Percentiles rank a stretch among this genome's conserved stretches.
phyloP scores from a whole-genome alignment of 192 early-diverging fungal genomes.

The Umbelopsis vinacea region DNA sequence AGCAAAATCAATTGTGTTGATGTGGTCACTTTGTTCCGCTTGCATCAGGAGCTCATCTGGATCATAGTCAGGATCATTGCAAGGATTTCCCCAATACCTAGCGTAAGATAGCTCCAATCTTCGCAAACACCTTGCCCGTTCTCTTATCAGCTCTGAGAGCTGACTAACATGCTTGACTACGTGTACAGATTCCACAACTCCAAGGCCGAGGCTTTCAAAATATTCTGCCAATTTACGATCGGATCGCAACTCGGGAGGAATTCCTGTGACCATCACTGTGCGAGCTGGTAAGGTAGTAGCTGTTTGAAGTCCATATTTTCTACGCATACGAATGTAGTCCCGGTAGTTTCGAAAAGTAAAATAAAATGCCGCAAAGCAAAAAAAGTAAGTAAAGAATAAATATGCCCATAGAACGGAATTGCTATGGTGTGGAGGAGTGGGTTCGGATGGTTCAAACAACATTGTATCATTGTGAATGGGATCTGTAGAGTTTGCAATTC shows the following conservation, averaged over 20 bases:
- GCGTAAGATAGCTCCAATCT: slow-evolving; percentile 61
- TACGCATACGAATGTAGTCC: slow-evolving; percentile 52
- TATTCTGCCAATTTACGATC: slow-evolving; percentile 64
- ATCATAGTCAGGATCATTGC: slow-evolving; percentile 64
- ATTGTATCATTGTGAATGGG: slow-evolving; percentile 17
- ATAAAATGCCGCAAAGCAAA: slow-evolving; percentile 53
- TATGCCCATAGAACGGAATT: slow-evolving; percentile 35
- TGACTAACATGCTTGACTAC: slow-evolving; percentile 61
- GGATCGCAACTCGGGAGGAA: slow-evolving; percentile 63
- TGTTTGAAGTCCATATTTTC: slow-evolving; percentile 44
- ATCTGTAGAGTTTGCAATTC: slow-evolving; percentile 33
- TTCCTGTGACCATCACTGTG: slow-evolving; percentile 71
- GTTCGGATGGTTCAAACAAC: not conserved
- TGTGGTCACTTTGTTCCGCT: slow-evolving; percentile 35
- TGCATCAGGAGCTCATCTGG: slow-evolving; percentile 47
- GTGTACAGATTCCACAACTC: slow-evolving; percentile 67
- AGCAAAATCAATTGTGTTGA: slow-evolving; percentile 27
- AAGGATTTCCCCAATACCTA: slow-evolving; percentile 73
- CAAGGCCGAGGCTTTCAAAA: slow-evolving; percentile 63
- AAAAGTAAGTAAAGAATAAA: slow-evolving; percentile 59
- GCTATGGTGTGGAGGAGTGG: not conserved
- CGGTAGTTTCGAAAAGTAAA: slow-evolving; percentile 57
- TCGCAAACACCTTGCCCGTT: slow-evolving; percentile 57
- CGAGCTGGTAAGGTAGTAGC: slow-evolving; percentile 53
- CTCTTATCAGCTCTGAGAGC: slow-evolving; percentile 58